A percentile compares a stretch with the other conserved stretches of the same genome.
Evolutionary conservation across 1,284 basidiomycete species (phyloP).

Genomic region (Boletellus sp.): DNA sequence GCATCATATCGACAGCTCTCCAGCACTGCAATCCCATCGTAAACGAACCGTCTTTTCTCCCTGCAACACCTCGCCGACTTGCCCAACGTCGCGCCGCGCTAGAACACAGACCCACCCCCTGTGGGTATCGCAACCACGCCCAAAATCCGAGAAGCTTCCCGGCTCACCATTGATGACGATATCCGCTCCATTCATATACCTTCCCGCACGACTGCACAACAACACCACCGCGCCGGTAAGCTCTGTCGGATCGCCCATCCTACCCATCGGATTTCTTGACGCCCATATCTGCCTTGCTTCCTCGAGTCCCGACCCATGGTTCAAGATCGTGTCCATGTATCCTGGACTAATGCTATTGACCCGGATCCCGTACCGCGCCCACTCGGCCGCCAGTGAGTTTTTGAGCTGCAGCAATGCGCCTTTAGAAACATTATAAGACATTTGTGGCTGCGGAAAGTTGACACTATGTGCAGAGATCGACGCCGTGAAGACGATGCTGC

Average conservation of each 20-base stretch:
- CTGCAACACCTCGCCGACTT: too few relatives aligned
- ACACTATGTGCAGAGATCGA: constrained; percentile 41
- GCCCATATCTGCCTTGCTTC: constrained; percentile 33
- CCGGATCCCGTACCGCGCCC: constrained; percentile 40
- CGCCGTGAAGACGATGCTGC: constrained; percentile 41
- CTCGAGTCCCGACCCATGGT: constrained; percentile 33
- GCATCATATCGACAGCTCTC: too few relatives aligned
- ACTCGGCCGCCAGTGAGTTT: constrained; percentile 36
- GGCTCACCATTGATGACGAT: constrained; percentile 39
- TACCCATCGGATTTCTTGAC: constrained; percentile 40
- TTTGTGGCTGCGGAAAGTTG: constrained; percentile 41
- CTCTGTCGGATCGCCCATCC: constrained; percentile 42
- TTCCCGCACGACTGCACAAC: constrained; percentile 40
- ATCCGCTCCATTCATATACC: constrained; percentile 42
- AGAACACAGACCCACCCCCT: constrained; percentile 29
- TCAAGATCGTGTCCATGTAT: constrained; percentile 45
- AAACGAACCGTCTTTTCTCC: too few relatives aligned
- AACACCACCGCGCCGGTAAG: constrained; percentile 38
- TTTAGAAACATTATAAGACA: constrained; percentile 33
- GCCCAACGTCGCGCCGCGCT: background rate
- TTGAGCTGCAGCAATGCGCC: constrained; percentile 25
- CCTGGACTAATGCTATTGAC: constrained; percentile 44
- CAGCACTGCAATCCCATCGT: too few relatives aligned
- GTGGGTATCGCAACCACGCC: background rate
- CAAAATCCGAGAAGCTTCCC: background rate